Evolutionary conservation across 78 protist genomes (phyloP), one percentile per base, ranked within the genome.

Genomic region (Polysphondylium violaceum): DNA sequence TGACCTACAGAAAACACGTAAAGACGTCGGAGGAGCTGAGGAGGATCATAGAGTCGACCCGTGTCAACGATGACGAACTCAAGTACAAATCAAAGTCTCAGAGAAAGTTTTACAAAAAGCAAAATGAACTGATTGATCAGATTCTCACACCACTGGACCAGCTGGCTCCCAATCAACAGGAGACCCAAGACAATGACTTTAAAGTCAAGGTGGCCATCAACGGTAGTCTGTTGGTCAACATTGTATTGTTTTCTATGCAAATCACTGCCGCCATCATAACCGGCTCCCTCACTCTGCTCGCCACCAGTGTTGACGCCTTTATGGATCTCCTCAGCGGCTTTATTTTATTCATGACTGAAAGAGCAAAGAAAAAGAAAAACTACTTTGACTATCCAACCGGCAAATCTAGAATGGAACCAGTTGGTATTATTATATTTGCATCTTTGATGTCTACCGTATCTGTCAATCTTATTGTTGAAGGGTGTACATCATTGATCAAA

Each of bases 251-350:
- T 53, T 16, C 43, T 8, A n/a, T 91, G 36, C 94, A 95, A 59
- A 59, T 94, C 55, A 53, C 93, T 11, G 94, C 95, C 0, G 92
- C 94, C 1, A 58, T 88, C 29, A 43, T 81, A 31, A 89, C 97
- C 0, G 94, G 93, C 1, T 95, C 97, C 12, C 33, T 83, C 19
- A 40, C 95, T 11, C 74, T 95, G 5, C 21, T 81, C 14, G 95
- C 96, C 35, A 94, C 96, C 35, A 44, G 87, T 9, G 58, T 87
- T 16, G 96, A 96, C 41, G 92, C 96, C 25, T 88, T 88, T 47
- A 88, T 88, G 94, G 98, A 96, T 59, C 19, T 96, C 17, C n/a
- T 96, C 0, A 76, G 93, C 43, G 98, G 98, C 17, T 55, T 89
- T 51, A 87, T 94, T 63, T 41, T 96, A 4, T 94, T 76, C 31